A percentile compares a stretch with the other conserved stretches of the same genome.
phyloP scores from a whole-genome alignment of 306 rosid genomes.

The Pterocarpus santalinus region DNA sequence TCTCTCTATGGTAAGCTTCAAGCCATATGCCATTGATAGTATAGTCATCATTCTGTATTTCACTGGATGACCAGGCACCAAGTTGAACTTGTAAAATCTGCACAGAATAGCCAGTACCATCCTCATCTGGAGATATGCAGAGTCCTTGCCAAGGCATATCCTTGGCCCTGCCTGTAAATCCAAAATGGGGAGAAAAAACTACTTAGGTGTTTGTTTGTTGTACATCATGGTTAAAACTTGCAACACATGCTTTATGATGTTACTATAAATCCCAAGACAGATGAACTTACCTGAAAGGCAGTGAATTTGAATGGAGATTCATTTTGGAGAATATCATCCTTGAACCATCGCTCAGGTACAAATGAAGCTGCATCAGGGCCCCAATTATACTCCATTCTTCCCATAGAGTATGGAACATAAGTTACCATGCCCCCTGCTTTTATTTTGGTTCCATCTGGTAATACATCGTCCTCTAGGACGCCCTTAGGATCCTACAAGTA shows the following conservation, averaged over 20 bases:
- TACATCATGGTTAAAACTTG: slow-evolving; percentile 2
- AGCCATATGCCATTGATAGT: slow-evolving; percentile 88
- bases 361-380: slow-evolving; percentile 85
- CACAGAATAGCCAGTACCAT: slow-evolving; percentile 85
- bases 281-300: slow-evolving; percentile 78
- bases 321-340: slow-evolving; percentile 67
- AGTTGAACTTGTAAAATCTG: slow-evolving; percentile 81
- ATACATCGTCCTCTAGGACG: slow-evolving; percentile 80
- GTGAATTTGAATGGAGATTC: slow-evolving; percentile 95
- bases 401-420: slow-evolving; percentile 97
- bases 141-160: slow-evolving; percentile 94
- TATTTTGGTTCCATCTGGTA: slow-evolving; percentile 91
- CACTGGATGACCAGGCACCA: slow-evolving; percentile 75
- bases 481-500: slow-evolving; percentile 84
- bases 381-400: slow-evolving; percentile 95
- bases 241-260: background rate
- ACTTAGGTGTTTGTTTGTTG: background rate
- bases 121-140: slow-evolving; percentile 96
- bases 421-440: slow-evolving; percentile 99
- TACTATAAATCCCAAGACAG: background rate
- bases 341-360: slow-evolving; percentile 88
- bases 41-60: slow-evolving; percentile 93
- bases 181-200: background rate
- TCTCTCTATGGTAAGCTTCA: slow-evolving; percentile 71
- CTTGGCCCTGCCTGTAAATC: slow-evolving; percentile 83